phyloP scores from a whole-genome alignment of 768 basidiomycete genomes.

The Tubosaeta sp. region DNA sequence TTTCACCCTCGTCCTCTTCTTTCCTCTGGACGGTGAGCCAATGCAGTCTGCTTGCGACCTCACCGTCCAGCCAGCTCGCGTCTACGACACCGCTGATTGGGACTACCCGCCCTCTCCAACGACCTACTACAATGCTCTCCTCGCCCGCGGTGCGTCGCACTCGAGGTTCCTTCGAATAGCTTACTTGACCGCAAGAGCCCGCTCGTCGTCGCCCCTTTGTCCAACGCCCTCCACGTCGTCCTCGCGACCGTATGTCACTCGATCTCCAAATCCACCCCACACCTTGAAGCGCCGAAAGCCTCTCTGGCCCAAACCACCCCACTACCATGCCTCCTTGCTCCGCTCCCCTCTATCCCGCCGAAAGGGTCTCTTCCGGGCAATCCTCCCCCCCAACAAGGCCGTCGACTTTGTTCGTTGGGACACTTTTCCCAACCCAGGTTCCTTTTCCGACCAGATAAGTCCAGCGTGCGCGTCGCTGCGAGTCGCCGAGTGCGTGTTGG shows the following conservation, averaged over 20 bases:
- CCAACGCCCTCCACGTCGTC: neutral
- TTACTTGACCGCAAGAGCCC: conserved; percentile 10
- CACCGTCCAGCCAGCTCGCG: conserved; percentile 4
- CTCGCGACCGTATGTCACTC: conserved; percentile 3
- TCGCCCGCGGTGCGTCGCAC: conserved; percentile 24
- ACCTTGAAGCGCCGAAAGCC: conserved; percentile 10
- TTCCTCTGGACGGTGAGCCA: conserved; percentile 5
- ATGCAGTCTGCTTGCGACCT: conserved; percentile 16
- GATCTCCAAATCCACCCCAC: conserved; percentile 8
- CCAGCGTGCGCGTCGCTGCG: neutral
- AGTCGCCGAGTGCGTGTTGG: conserved; percentile 21
- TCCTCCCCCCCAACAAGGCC: conserved; percentile 15
- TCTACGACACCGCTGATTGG: conserved; percentile 17
- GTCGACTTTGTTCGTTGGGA: conserved; percentile 28
- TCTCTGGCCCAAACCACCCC: conserved; percentile 25
- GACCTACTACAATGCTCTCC: conserved; percentile 16
- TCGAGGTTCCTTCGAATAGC: conserved; percentile 27
- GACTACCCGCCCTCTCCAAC: conserved; percentile 17
- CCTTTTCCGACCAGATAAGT: neutral
- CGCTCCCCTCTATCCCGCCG: conserved; percentile 23
- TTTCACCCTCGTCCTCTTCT: neutral
- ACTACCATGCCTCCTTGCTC: conserved; percentile 27
- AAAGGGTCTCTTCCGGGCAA: conserved; percentile 23
- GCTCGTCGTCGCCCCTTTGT: neutral
- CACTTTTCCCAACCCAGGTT: conserved; percentile 1